A percentile compares a stretch with the other conserved stretches of the same genome.
Conservation (phyloP, 2,329 filamentous ascomycete genomes). For the Davidsoniella australis region DNA sequence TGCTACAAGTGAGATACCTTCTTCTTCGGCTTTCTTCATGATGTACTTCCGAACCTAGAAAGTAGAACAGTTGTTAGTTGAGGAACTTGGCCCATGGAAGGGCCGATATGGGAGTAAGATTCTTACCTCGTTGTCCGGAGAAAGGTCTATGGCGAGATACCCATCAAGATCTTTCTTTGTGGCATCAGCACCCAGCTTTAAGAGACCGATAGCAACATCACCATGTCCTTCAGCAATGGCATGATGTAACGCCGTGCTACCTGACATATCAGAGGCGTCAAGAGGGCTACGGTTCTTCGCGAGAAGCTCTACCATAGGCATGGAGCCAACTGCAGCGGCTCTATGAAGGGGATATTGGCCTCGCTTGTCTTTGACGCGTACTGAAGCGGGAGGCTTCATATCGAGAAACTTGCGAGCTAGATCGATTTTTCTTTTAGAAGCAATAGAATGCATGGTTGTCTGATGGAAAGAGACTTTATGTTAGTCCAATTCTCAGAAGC, state of each 20-base stretch:
- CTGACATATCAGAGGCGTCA: conserved; percentile 66
- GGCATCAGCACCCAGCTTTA: conserved; percentile 71
- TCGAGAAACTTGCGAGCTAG: conserved; percentile 61
- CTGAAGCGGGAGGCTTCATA: conserved; percentile 51
- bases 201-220: conserved; percentile 66
- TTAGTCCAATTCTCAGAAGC: neutral
- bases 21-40: conserved; percentile 58
- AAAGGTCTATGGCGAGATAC: conserved; percentile 57
- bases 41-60: conserved; percentile 58
- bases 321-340: conserved; percentile 74
- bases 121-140: conserved; percentile 65
- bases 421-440: conserved; percentile 77
- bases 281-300: conserved; percentile 63
- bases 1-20: conserved; percentile 41
- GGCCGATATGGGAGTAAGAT: no score
- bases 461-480: conserved; percentile 20
- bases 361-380: conserved; percentile 65
- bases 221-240: conserved; percentile 60
- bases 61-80: neutral
- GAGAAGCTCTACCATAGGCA: conserved; percentile 71
- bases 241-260: conserved; percentile 82
- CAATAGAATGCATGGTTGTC: conserved; percentile 81
- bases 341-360: conserved; percentile 86
- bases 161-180: conserved; percentile 62
- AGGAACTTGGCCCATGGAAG: neutral